These are phyloP conservation scores for Entomortierella parvispora DNA, from an alignment of 192 early-diverging fungal genomes.

Conservation along the genomic window DNA sequence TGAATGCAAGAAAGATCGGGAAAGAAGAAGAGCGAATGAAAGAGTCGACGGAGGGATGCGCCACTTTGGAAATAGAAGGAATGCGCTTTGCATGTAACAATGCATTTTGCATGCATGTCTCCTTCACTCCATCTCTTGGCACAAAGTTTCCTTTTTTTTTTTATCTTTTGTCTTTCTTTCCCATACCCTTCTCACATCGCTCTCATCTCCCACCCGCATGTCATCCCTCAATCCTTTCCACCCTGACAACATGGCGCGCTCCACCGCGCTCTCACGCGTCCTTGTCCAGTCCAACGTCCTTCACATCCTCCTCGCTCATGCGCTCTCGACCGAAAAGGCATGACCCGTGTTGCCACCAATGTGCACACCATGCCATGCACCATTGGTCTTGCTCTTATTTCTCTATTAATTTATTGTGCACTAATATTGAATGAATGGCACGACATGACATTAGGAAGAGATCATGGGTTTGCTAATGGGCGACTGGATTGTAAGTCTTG, in stretches of 20 bases:
- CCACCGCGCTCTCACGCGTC: constrained; percentile 47
- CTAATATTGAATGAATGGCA: no score
- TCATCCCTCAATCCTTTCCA: constrained; percentile 42
- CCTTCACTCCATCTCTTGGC: no score
- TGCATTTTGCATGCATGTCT: no score
- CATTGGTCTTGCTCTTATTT: no score
- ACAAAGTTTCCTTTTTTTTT: background rate
- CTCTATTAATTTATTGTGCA: no score
- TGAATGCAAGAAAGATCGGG: background rate
- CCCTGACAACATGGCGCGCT: constrained; percentile 47
- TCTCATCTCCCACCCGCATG: no score
- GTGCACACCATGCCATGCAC: no score
- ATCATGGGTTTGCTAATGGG: constrained; percentile 67
- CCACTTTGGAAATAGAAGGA: no score
- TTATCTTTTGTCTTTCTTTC: background rate
- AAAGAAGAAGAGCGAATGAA: background rate
- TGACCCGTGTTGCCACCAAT: no score
- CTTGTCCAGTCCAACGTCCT: constrained; percentile 54
- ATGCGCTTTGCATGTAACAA: no score
- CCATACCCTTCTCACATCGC: constrained; percentile 14
- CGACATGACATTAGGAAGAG: constrained; percentile 56
- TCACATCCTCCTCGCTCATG: constrained; percentile 58
- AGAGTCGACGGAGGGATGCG: no score
- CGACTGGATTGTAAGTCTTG: constrained; percentile 55
- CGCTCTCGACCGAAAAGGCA: constrained; percentile 62